Evolutionary conservation across 305 asterid species (phyloP).

Genomic region (Fraxinus greggii): DNA sequence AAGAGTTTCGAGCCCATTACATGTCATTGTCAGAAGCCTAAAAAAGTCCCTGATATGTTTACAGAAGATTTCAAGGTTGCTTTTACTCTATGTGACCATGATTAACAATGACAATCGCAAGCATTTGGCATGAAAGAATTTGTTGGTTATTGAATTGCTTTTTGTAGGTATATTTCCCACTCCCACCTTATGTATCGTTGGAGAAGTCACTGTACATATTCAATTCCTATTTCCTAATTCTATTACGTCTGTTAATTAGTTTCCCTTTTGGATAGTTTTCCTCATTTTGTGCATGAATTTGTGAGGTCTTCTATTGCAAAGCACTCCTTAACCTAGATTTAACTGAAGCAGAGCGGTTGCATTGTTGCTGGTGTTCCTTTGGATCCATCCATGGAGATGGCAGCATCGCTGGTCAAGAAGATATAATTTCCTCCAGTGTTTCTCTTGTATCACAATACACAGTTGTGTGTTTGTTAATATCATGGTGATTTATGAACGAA

Average conservation of each 20-base stretch:
- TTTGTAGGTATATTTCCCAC: neutral
- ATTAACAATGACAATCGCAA: neutral
- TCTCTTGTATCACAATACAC: neutral
- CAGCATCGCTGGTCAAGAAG: neutral
- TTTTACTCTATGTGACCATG: neutral
- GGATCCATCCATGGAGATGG: neutral
- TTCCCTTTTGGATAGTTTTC: neutral
- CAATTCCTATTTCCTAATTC: neutral
- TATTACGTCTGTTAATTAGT: neutral
- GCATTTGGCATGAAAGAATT: neutral
- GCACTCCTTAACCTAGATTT: neutral
- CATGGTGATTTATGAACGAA: neutral
- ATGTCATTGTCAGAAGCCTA: neutral
- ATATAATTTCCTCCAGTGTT: neutral
- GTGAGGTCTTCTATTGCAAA: neutral
- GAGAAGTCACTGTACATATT: neutral
- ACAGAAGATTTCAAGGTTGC: neutral
- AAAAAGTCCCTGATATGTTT: neutral
- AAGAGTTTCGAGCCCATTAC: neutral
- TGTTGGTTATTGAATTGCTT: neutral
- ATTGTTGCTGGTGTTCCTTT: neutral
- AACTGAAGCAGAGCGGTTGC: neutral
- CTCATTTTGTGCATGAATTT: neutral
- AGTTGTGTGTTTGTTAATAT: neutral
- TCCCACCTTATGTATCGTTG: neutral